These are phyloP conservation scores for Solanum hybrid DNA, from an alignment of 305 asterid species.

Conservation along the genomic window DNA sequence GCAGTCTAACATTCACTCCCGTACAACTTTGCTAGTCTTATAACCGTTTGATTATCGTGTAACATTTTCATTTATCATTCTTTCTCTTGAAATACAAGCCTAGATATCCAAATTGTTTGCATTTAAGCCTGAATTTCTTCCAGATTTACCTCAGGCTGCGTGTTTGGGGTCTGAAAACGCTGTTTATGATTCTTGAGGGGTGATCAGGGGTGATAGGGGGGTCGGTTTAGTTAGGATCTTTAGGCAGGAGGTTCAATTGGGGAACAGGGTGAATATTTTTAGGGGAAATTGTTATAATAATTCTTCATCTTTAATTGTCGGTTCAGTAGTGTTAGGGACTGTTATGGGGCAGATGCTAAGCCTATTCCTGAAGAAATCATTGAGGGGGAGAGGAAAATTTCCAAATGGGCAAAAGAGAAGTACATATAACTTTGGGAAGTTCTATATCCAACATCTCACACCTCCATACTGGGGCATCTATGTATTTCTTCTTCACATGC, in stretches of 20 bases:
- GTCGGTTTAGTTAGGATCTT: neutral
- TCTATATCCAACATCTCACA: neutral
- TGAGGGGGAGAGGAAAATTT: neutral
- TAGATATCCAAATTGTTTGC: neutral
- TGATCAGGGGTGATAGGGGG: neutral
- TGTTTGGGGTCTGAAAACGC: neutral
- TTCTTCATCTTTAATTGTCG: neutral
- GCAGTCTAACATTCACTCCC: neutral
- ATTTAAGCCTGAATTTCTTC: neutral
- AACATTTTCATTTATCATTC: neutral
- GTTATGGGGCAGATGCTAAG: neutral
- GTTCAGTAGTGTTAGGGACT: neutral
- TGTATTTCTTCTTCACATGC: neutral
- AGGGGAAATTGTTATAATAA: neutral
- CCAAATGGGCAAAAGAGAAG: neutral
- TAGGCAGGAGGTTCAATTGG: neutral
- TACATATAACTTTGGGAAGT: neutral
- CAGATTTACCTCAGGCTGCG: neutral
- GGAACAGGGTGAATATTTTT: neutral
- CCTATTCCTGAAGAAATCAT: neutral
- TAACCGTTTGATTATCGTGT: neutral
- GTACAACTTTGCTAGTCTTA: neutral
- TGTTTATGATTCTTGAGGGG: neutral
- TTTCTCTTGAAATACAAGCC: neutral
- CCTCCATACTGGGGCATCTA: neutral